These are phyloP conservation scores for Neonectria neomacrospora DNA, from an alignment of 2,329 filamentous ascomycete species.

Conservation along the genomic window DNA sequence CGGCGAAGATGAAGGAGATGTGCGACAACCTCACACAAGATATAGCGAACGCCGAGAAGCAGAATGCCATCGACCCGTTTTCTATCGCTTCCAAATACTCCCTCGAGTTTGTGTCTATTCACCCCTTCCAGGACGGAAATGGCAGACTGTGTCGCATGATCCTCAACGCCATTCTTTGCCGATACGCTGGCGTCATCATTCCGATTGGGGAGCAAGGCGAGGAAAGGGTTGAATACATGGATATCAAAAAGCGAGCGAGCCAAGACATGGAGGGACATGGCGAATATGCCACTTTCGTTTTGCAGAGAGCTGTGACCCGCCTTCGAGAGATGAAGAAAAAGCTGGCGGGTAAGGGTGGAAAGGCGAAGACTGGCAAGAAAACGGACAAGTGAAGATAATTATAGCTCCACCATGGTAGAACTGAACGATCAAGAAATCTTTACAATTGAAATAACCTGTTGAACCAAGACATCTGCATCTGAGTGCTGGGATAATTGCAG, in stretches of 20 bases:
- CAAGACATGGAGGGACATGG: slow-evolving; percentile 42
- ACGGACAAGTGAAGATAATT: too few relatives aligned
- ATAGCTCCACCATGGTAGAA: too few relatives aligned
- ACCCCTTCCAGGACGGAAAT: slow-evolving; percentile 55
- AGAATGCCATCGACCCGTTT: slow-evolving; percentile 42
- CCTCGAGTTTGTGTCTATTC: slow-evolving; percentile 49
- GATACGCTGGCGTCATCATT: slow-evolving; percentile 41
- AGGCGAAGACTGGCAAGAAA: neutral
- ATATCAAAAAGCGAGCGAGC: slow-evolving; percentile 41
- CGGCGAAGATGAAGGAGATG: slow-evolving; percentile 43
- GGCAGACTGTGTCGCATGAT: slow-evolving; percentile 52
- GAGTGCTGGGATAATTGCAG: too few relatives aligned
- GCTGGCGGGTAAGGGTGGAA: slow-evolving; percentile 1
- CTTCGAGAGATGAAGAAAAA: slow-evolving; percentile 41
- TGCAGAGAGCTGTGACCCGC: slow-evolving; percentile 22
- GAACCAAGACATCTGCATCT: too few relatives aligned
- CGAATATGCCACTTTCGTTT: slow-evolving; percentile 43
- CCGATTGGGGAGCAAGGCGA: slow-evolving; percentile 38
- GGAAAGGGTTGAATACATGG: slow-evolving; percentile 35
- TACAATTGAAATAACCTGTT: too few relatives aligned
- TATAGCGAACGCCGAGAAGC: neutral
- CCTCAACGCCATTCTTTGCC: slow-evolving; percentile 50
- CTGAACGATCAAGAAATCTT: too few relatives aligned
- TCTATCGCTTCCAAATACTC: slow-evolving; percentile 46
- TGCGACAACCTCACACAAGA: slow-evolving; percentile 38